phyloP scores from a whole-genome alignment of 2,329 filamentous ascomycete species.

The Penicillium brevicompactum region DNA sequence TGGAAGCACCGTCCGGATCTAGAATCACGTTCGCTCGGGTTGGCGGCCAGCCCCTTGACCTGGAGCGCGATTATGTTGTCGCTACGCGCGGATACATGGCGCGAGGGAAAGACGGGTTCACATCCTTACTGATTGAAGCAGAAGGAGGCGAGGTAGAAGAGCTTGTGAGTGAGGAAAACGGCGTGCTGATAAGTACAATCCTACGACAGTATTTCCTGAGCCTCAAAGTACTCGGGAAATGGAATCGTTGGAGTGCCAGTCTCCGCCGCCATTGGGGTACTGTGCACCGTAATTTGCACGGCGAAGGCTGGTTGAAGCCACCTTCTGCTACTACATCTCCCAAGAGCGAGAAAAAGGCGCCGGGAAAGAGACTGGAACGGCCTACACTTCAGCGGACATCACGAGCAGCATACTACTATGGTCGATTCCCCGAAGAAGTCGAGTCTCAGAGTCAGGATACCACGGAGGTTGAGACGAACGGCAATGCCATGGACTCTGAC shows the following conservation, averaged over 20 bases:
- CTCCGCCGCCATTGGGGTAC: slow-evolving; percentile 66
- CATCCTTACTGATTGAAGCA: slow-evolving; percentile 70
- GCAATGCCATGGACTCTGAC: slow-evolving; percentile 44
- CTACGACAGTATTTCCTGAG: slow-evolving; percentile 90
- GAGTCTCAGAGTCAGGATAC: neutral
- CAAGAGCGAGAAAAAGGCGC: slow-evolving; percentile 26
- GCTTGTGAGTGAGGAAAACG: slow-evolving; percentile 82
- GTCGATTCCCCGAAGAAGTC: slow-evolving; percentile 29
- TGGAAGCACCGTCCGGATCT: slow-evolving; percentile 59
- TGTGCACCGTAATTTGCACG: slow-evolving; percentile 65
- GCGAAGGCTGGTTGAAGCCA: slow-evolving; percentile 52
- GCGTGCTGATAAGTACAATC: slow-evolving; percentile 81
- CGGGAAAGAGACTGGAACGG: slow-evolving; percentile 14
- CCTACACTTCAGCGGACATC: slow-evolving; percentile 26
- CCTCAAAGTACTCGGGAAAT: slow-evolving; percentile 76
- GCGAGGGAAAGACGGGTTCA: slow-evolving; percentile 83
- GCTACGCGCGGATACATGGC: slow-evolving; percentile 88
- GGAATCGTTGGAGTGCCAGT: slow-evolving; percentile 69
- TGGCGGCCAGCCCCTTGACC: slow-evolving; percentile 62
- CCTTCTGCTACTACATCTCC: slow-evolving; percentile 37
- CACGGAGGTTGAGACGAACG: slow-evolving; percentile 23
- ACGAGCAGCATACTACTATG: slow-evolving; percentile 31
- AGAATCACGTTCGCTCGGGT: slow-evolving; percentile 67
- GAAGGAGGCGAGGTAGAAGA: slow-evolving; percentile 78
- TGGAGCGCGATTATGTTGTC: slow-evolving; percentile 67